These are phyloP conservation scores for Dryas octopetala DNA, from an alignment of 306 rosid genomes.

Conservation along the genomic window DNA sequence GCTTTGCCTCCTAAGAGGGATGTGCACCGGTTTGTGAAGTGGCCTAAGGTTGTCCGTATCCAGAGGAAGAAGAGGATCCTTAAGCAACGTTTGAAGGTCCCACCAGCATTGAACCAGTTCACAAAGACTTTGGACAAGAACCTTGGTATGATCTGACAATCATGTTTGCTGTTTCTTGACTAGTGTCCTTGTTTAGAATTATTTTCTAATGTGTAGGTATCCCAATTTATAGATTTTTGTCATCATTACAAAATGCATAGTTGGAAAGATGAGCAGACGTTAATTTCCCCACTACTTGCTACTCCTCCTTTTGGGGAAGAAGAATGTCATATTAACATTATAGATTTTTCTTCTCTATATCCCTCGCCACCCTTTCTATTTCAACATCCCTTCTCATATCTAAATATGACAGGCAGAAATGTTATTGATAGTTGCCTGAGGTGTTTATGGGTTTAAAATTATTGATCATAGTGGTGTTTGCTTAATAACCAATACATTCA, in stretches of 20 bases:
- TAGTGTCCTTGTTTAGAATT: neutral
- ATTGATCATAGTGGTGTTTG: neutral
- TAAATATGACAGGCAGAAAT: neutral
- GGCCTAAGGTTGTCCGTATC: conserved; percentile 58
- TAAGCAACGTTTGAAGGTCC: conserved; percentile 72
- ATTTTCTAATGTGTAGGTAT: no score
- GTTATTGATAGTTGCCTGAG: neutral
- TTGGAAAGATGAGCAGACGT: neutral
- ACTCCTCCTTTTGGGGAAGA: no score
- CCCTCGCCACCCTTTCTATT: neutral
- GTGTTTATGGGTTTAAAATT: neutral
- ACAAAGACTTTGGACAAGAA: conserved; percentile 80
- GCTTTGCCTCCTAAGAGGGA: conserved; percentile 80
- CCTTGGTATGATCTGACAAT: conserved; percentile 34
- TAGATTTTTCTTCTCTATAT: neutral
- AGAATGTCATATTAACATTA: neutral
- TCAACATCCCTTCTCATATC: neutral
- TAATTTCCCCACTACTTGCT: neutral
- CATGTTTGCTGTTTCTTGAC: neutral
- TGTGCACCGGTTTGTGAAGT: conserved; percentile 59
- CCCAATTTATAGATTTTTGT: neutral
- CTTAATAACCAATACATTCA: neutral
- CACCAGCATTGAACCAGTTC: conserved; percentile 75
- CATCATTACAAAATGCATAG: neutral
- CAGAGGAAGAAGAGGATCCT: conserved; percentile 70